Base-by-base conservation (phyloP, 1,284 basidiomycete species). In the Salmacisia buchloeana region DNA sequence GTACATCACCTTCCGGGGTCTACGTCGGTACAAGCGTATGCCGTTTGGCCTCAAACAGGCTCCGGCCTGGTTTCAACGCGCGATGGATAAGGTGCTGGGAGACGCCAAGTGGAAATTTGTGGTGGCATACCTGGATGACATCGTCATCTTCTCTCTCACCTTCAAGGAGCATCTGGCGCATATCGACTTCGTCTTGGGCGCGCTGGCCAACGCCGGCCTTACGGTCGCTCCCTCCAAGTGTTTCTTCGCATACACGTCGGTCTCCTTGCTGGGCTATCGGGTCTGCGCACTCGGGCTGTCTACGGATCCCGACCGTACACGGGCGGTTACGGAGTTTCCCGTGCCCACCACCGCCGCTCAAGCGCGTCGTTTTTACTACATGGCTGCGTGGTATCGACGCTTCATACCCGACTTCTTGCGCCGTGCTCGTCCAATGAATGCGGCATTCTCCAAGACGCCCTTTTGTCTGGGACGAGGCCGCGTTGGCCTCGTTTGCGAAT, bases 91-190 rank as follows among this genome's bases (percentile, higher is more conserved):
- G 1, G 69, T 83, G 0, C 70, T 84, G 0, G 72, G 81, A 0
- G 80, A 79, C 0, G 83, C 70, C 65, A 69, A 83, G 0, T 83
- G 82, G 81, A 61, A 82, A 0, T 82, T 83, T 63, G 66, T 77
- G 39, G 83, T 83, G 1, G 82, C 83, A 77, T 87, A 87, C 12
- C 85, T 83, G 12, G 70, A 79, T 66, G 80, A 83, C 61, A 82
- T 83, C 23, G 77, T 83, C 0, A 65, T 82, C 5, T 43, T n/a
- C 46, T 12, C 39, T 5, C 15, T 5, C 18, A 43, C 39, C 18
- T 43, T 43, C 39, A 18, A 21, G 4, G 39, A 43, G 23, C 39
- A 43, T 21, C 15, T 43, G 4, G 39, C 15, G 18, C 39, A 43
- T n/a, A 13, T 43, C 6, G 39, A 43, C 39, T 9, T 21, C 7